Evolutionary conservation across 2,329 filamentous ascomycete species (phyloP).

Genomic region (Penicillium crustosum): DNA sequence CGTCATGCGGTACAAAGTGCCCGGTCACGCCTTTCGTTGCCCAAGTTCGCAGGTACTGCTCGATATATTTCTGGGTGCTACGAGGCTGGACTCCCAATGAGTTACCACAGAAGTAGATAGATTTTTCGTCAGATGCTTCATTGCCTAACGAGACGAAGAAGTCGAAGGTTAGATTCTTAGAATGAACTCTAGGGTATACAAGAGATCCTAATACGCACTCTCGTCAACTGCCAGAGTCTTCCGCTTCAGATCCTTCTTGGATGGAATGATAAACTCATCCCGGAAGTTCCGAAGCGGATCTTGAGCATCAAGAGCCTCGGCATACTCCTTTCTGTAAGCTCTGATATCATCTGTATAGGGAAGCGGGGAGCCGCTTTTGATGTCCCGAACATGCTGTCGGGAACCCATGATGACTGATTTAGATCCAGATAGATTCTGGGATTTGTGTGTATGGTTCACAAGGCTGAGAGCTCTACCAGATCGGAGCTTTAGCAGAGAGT

Average conservation of each 20-base stretch:
- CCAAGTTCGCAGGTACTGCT: conserved; percentile 78
- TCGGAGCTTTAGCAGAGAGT: not conserved
- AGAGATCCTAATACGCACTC: conserved; percentile 19
- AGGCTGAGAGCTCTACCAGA: not conserved
- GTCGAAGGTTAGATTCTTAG: not conserved
- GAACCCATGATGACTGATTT: conserved; percentile 28
- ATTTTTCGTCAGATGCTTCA: conserved; percentile 46
- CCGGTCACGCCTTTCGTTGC: conserved; percentile 79
- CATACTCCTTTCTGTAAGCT: conserved; percentile 41
- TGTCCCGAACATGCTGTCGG: conserved; percentile 27
- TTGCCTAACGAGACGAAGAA: conserved; percentile 17
- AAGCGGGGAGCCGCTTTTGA: conserved; percentile 31
- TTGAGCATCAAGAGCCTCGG: conserved; percentile 56
- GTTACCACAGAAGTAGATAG: conserved; percentile 85
- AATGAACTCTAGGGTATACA: not conserved
- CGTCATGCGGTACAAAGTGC: conserved; percentile 70
- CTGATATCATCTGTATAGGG: conserved; percentile 34
- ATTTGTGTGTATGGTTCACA: not conserved
- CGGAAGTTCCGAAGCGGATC: conserved; percentile 64
- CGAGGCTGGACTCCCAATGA: conserved; percentile 82
- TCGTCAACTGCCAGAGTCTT: conserved; percentile 51
- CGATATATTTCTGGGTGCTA: conserved; percentile 63
- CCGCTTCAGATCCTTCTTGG: conserved; percentile 67
- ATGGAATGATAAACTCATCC: conserved; percentile 74
- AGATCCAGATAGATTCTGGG: not conserved